These are phyloP conservation scores for Alternaria viburni DNA, from an alignment of 2,329 filamentous ascomycete genomes.

Conservation along the genomic window DNA sequence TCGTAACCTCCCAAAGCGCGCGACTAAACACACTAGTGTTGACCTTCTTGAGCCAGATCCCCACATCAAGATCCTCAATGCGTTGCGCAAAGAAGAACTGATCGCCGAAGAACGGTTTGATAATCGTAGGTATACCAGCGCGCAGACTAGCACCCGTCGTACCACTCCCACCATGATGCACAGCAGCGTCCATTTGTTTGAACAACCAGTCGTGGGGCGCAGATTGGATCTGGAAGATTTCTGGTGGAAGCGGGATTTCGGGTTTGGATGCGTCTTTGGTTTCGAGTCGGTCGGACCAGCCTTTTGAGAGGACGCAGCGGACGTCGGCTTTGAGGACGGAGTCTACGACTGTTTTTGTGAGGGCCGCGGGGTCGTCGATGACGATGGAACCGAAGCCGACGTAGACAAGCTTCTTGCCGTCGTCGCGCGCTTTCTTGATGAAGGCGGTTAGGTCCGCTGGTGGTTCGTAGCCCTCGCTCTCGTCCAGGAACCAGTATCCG, in stretches of 20 bases:
- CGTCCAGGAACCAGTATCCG: constrained; percentile 97
- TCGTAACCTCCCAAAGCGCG: constrained; percentile 88
- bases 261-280: constrained; percentile 64
- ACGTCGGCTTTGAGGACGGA: constrained; percentile 91
- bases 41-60: constrained; percentile 86
- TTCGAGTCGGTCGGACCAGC: constrained; percentile 86
- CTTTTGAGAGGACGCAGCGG: constrained; percentile 92
- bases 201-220: constrained; percentile 98
- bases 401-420: constrained; percentile 92
- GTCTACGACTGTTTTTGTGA: constrained; percentile 92
- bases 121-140: constrained; percentile 90
- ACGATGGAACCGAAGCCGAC: constrained; percentile 97
- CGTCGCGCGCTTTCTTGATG: constrained; percentile 79
- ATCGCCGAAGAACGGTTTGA: constrained; percentile 96
- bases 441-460: constrained; percentile 78
- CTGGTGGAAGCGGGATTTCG: constrained; percentile 74
- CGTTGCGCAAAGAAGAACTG: constrained; percentile 94
- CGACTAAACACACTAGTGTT: constrained; percentile 85
- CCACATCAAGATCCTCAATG: constrained; percentile 92
- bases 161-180: constrained; percentile 92
- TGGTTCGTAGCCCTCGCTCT: constrained; percentile 71
- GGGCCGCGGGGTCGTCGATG: constrained; percentile 83
- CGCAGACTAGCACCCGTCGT: constrained; percentile 93
- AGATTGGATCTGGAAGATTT: constrained; percentile 86
- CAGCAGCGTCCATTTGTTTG: constrained; percentile 87